Conservation (phyloP, 208 protist genomes). For the Polymyxa betae region DNA sequence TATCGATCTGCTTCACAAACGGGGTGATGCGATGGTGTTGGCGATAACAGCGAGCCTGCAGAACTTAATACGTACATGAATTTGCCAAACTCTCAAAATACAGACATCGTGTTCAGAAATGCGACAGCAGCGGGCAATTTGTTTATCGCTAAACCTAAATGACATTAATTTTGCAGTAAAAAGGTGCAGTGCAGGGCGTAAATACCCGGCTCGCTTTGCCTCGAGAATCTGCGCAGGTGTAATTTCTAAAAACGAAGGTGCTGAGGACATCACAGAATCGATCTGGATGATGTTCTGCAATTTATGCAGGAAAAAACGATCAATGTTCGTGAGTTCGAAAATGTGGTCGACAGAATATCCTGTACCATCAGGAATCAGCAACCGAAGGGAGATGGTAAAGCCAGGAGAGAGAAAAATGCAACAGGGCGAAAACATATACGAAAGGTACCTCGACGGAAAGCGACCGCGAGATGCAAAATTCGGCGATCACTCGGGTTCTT, state of each 20-base stretch:
- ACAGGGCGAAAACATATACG: too few species aligned
- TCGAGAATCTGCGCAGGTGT: not conserved
- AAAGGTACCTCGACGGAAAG: conserved; percentile 10
- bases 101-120: not conserved
- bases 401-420: too few species aligned
- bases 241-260: conserved; percentile 55
- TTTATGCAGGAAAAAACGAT: conserved; percentile 94
- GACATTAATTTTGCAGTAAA: conserved; percentile 59
- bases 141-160: conserved; percentile 90
- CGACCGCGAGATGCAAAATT: not conserved
- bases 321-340: conserved; percentile 89
- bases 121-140: conserved; percentile 76
- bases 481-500: not conserved
- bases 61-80: too few species aligned
- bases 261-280: conserved; percentile 55
- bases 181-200: conserved; percentile 82
- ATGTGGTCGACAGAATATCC: conserved; percentile 71
- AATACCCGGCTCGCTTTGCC: not conserved
- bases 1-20: conserved; percentile 74
- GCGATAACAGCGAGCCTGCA: conserved; percentile 63
- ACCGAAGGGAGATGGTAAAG: not conserved
- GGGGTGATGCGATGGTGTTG: conserved; percentile 61
- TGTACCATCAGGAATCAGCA: not conserved
- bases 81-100: too few species aligned
- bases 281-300: conserved; percentile 83